Percentiles rank a stretch among this genome's conserved stretches.
These are phyloP conservation scores for Pulveroboletus sp. DNA, from an alignment of 768 basidiomycete genomes.

Conservation along the genomic window DNA sequence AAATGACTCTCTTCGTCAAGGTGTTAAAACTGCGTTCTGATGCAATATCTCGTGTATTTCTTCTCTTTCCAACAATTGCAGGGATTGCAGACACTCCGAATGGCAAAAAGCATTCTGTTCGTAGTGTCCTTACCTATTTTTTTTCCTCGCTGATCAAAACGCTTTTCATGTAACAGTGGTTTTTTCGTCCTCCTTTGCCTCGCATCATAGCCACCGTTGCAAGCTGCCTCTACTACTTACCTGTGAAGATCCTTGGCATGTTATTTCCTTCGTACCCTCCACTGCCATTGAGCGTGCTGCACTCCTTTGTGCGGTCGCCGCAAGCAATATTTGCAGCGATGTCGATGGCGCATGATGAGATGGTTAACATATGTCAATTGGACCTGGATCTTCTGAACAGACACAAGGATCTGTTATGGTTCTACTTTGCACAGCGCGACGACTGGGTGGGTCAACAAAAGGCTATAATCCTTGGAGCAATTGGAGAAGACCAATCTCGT, in stretches of 20 bases:
- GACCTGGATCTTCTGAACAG: conserved; percentile 45
- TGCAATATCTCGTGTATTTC: conserved; percentile 42
- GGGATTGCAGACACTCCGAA: conserved; percentile 65
- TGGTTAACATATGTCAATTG: conserved; percentile 53
- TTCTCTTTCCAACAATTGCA: conserved; percentile 71
- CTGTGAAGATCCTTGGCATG: conserved; percentile 42
- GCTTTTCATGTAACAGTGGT: conserved; percentile 32
- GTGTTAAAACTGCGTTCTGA: conserved; percentile 46
- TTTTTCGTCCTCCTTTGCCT: conserved; percentile 48
- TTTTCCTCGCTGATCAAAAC: background rate
- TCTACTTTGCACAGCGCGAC: conserved; percentile 63
- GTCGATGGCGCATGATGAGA: conserved; percentile 67
- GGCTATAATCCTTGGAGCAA: conserved; percentile 38
- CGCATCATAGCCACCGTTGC: conserved; percentile 45
- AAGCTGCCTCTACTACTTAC: conserved; percentile 33
- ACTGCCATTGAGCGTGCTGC: conserved; percentile 44
- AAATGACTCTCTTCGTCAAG: conserved; percentile 30
- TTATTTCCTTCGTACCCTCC: conserved; percentile 53
- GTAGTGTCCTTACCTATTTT: conserved; percentile 24
- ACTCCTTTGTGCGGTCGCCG: conserved; percentile 50
- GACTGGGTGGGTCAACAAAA: conserved; percentile 68
- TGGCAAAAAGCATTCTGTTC: conserved; percentile 55
- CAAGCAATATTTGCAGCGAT: conserved; percentile 51
- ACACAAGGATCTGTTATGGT: conserved; percentile 39
- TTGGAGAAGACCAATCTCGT: conserved; percentile 35